A percentile compares a stretch with the other conserved stretches of the same genome.
Conservation (phyloP, 768 basidiomycete genomes). For the Phylloporus arenicola region DNA sequence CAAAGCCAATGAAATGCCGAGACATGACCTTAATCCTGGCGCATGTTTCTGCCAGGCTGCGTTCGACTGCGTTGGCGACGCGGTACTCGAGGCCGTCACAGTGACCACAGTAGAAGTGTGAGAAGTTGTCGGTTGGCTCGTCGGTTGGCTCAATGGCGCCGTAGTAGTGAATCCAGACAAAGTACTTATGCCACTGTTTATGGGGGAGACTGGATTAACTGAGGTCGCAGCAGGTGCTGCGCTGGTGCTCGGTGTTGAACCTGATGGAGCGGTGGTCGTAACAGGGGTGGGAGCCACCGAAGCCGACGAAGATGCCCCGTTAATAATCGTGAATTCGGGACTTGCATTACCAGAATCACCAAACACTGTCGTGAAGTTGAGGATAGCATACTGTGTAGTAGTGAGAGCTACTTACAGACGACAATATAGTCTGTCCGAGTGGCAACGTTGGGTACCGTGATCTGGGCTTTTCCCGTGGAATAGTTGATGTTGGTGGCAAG, state of each 20-base stretch:
- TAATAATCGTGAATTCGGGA: constrained; percentile 39
- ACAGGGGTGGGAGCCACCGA: constrained; percentile 6
- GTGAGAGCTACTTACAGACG: constrained; percentile 28
- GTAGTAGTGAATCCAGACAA: constrained; percentile 2
- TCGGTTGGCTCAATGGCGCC: neutral
- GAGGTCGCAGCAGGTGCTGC: constrained; percentile 3
- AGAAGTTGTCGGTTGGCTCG: neutral
- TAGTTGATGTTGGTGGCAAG: constrained; percentile 33
- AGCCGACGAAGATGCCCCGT: constrained; percentile 49
- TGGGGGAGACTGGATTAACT: too few species aligned
- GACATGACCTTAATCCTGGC: constrained; percentile 10
- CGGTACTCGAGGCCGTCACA: neutral
- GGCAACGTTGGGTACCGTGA: constrained; percentile 34
- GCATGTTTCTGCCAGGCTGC: constrained; percentile 24
- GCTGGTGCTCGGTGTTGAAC: neutral
- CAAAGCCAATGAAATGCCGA: constrained; percentile 15
- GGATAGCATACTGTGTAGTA: neutral
- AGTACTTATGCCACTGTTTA: too few species aligned
- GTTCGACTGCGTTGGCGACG: constrained; percentile 14
- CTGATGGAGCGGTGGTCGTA: neutral
- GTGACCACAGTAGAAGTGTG: constrained; percentile 6
- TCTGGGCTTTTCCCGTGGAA: constrained; percentile 26
- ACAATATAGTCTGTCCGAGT: constrained; percentile 31
- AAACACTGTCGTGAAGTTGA: constrained; percentile 24
- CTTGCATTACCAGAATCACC: constrained; percentile 40